Conservation (phyloP, 2,329 filamentous ascomycete genomes). For the Sporothrix mexicana region DNA sequence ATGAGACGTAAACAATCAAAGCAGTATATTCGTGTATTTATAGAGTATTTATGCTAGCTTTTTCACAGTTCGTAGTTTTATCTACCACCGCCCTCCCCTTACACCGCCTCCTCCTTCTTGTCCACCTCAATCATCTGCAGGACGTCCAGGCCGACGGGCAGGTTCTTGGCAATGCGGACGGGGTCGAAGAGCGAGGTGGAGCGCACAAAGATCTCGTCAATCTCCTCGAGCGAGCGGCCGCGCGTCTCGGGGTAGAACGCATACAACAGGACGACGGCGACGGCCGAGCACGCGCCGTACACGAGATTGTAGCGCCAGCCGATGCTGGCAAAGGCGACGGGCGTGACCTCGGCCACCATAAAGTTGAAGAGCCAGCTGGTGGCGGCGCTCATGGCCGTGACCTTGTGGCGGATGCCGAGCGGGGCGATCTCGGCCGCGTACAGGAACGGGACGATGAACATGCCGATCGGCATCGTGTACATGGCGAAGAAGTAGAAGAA, state of each 20-base stretch:
- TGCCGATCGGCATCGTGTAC: conserved; percentile 58
- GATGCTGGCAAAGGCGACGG: conserved; percentile 59
- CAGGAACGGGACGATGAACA: conserved; percentile 63
- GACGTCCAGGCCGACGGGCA: conserved; percentile 11
- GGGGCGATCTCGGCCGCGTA: conserved; percentile 64
- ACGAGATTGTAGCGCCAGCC: conserved; percentile 62
- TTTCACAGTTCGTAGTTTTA: too few relatives aligned
- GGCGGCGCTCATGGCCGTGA: conserved; percentile 60
- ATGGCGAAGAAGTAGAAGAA: conserved; percentile 59
- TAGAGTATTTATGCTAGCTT: too few relatives aligned
- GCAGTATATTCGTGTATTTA: not conserved
- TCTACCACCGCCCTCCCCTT: not conserved
- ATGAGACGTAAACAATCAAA: too few relatives aligned
- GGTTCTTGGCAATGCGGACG: not conserved
- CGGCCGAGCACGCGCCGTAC: conserved; percentile 58
- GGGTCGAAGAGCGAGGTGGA: not conserved
- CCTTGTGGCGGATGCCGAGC: conserved; percentile 58
- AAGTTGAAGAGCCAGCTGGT: conserved; percentile 52
- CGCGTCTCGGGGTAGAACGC: conserved; percentile 62
- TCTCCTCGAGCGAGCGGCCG: conserved; percentile 66
- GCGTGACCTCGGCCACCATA: conserved; percentile 67
- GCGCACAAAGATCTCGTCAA: conserved; percentile 62
- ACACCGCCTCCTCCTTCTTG: not conserved
- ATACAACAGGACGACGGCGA: conserved; percentile 59
- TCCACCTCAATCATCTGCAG: conserved; percentile 1